phyloP scores from a whole-genome alignment of 1,284 basidiomycete genomes.

The Ganoderma meredithae region DNA sequence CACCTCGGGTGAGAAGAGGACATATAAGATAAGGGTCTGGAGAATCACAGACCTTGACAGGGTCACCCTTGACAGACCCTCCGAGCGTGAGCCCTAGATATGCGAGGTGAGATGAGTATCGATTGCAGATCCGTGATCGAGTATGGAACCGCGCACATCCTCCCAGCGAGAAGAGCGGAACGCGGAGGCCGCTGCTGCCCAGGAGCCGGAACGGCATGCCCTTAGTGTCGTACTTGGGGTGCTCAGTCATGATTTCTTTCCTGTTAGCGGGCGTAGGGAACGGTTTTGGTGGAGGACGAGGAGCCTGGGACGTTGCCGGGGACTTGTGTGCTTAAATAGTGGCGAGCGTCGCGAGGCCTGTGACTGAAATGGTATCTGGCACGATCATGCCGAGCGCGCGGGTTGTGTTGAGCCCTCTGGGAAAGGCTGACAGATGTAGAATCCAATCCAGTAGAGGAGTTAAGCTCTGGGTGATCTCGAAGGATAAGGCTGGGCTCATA shows the following conservation, averaged over 20 bases:
- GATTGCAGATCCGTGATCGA: slow-evolving; percentile 5
- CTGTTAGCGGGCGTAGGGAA: neutral
- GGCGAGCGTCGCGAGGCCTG: neutral
- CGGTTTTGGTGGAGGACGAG: neutral
- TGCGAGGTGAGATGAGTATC: slow-evolving; percentile 2
- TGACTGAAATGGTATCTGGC: neutral
- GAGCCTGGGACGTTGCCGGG: slow-evolving; percentile 2
- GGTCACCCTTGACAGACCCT: slow-evolving; percentile 72
- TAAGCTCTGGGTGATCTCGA: neutral
- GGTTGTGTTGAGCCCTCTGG: neutral
- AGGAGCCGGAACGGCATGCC: slow-evolving; percentile 80
- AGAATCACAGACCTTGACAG: slow-evolving; percentile 59
- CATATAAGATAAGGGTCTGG: slow-evolving; percentile 1
- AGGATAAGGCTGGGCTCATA: neutral
- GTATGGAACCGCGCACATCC: slow-evolving; percentile 55
- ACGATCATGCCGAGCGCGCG: slow-evolving; percentile 13
- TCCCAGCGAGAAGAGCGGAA: slow-evolving; percentile 82
- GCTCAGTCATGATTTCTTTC: slow-evolving; percentile 14
- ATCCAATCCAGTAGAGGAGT: neutral
- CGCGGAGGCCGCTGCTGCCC: slow-evolving; percentile 76
- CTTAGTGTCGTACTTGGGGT: slow-evolving; percentile 58
- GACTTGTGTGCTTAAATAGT: slow-evolving; percentile 4
- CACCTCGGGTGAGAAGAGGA: neutral
- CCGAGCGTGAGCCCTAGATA: slow-evolving; percentile 68
- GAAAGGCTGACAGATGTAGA: slow-evolving; percentile 1